A percentile compares a stretch with the other conserved stretches of the same genome.
phyloP scores from a whole-genome alignment of 2,329 filamentous ascomycete species.

The Epichloe gansuensis region DNA sequence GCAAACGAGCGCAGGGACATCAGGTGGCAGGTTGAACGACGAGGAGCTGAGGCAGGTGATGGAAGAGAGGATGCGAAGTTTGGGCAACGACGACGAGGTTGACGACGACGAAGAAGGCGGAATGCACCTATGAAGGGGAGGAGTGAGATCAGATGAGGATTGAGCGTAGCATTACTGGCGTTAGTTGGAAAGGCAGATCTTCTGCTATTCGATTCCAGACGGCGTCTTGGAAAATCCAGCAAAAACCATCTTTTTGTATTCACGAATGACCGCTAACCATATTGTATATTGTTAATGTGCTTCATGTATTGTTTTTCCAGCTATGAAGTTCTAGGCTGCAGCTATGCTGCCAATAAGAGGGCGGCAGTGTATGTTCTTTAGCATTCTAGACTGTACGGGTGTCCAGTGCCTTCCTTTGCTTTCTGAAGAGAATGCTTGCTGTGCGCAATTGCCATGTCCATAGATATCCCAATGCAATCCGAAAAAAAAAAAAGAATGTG shows the following conservation, averaged over 20 bases:
- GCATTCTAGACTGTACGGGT: background rate
- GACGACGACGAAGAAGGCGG: slow-evolving; percentile 37
- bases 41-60: slow-evolving; percentile 45
- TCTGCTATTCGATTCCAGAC: background rate
- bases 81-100: slow-evolving; percentile 24
- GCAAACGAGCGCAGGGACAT: background rate
- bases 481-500: slow-evolving; percentile 7
- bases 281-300: background rate
- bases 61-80: slow-evolving; percentile 38
- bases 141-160: background rate
- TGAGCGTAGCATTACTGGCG: slow-evolving; percentile 1
- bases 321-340: background rate
- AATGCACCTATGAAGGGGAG: slow-evolving; percentile 40
- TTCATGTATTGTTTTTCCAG: background rate
- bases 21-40: slow-evolving; percentile 39
- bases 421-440: background rate
- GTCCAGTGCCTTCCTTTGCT: too few species aligned
- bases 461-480: background rate
- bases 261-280: too few species aligned
- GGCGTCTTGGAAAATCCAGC: too few species aligned
- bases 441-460: background rate
- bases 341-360: background rate
- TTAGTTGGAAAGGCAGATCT: background rate
- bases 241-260: too few species aligned
- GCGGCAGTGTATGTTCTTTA: background rate